A percentile compares a stretch with the other conserved stretches of the same genome.
Evolutionary conservation across 352 stramenopile genomes (phyloP).

Genomic region (Pythium rhizo-oryzae): DNA sequence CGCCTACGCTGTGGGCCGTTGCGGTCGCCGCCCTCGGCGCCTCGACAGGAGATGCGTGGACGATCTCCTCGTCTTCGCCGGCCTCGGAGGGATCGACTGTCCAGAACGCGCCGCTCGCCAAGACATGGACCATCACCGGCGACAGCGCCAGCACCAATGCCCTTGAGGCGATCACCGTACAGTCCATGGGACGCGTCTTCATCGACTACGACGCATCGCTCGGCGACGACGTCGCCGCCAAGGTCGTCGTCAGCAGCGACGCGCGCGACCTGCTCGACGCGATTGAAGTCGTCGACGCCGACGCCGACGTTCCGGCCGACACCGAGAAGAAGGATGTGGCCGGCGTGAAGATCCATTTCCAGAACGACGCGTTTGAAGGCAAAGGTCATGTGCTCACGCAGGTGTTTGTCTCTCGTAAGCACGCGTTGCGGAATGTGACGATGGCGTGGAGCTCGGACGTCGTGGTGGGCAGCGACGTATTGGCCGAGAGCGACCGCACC

Average conservation of each 20-base stretch:
- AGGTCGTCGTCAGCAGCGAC: no score
- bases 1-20: no score
- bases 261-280: constrained; percentile 24
- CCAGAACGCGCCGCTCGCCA: constrained; percentile 16
- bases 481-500: constrained; percentile 12
- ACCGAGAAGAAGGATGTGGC: background rate
- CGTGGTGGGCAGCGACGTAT: constrained; percentile 30
- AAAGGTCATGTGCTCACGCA: constrained; percentile 37
- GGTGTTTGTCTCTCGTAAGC: constrained; percentile 29
- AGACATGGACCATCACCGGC: constrained; percentile 42
- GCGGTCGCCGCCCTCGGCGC: background rate
- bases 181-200: constrained; percentile 38
- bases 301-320: background rate
- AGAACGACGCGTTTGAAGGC: constrained; percentile 22
- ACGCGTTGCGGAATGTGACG: constrained; percentile 24
- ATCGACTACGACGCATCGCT: no score
- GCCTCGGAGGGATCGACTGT: background rate
- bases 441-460: constrained; percentile 26
- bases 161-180: constrained; percentile 29
- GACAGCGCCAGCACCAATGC: constrained; percentile 1
- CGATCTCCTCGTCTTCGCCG: constrained; percentile 9
- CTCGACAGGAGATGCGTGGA: constrained; percentile 12
- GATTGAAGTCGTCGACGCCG: constrained; percentile 26
- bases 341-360: constrained; percentile 16
- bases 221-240: constrained; percentile 16